Conservation (phyloP, 805 yeast genomes). For the Lachancea sp. region DNA sequence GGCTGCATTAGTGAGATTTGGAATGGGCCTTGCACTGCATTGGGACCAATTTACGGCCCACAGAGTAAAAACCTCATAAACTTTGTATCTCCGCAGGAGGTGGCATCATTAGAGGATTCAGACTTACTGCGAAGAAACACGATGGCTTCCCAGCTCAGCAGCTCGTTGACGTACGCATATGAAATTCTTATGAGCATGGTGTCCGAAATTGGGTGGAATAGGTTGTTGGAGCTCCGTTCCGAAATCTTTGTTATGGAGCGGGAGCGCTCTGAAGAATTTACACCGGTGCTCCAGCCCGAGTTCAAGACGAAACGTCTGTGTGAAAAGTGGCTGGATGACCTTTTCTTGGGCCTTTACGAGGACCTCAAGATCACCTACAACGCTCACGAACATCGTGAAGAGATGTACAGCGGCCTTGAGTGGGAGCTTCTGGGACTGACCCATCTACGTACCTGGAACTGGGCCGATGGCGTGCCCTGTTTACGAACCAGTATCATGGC, state of each 20-base stretch:
- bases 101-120: constrained; percentile 22
- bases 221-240: constrained; percentile 56
- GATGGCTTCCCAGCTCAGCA: constrained; percentile 22
- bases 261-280: constrained; percentile 38
- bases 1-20: constrained; percentile 23
- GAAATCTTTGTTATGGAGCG: constrained; percentile 75
- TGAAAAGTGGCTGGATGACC: constrained; percentile 31
- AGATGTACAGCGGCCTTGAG: constrained; percentile 56
- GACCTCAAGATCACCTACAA: constrained; percentile 30
- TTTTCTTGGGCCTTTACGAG: constrained; percentile 32
- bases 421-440: constrained; percentile 69
- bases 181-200: constrained; percentile 64
- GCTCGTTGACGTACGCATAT: constrained; percentile 44
- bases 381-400: constrained; percentile 24
- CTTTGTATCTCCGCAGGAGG: constrained; percentile 28
- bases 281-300: constrained; percentile 15
- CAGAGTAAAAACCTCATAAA: constrained; percentile 26
- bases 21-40: constrained; percentile 20
- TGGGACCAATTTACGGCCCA: constrained; percentile 32
- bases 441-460: constrained; percentile 42
- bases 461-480: constrained; percentile 45
- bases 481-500: constrained; percentile 48
- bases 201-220: constrained; percentile 77
- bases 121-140: constrained; percentile 26
- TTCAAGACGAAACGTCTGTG: constrained; percentile 26